phyloP scores from a whole-genome alignment of 306 rosid genomes.

The Rosa multiflora region DNA sequence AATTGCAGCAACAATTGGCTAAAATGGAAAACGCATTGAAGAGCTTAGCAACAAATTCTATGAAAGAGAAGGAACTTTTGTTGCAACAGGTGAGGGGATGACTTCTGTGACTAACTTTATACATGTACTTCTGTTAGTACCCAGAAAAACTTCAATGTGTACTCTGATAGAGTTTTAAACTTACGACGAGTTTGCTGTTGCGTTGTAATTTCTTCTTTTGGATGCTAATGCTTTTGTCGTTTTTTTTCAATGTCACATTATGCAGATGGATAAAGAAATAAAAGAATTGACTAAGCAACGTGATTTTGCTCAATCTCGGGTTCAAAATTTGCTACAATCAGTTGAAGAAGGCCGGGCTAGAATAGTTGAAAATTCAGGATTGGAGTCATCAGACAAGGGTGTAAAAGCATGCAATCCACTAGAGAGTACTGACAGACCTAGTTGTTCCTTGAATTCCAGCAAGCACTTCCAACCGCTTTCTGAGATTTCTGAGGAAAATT shows the following conservation, averaged over 20 bases:
- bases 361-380: constrained; percentile 27
- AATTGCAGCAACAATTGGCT: constrained; percentile 65
- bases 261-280: constrained; percentile 77
- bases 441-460: constrained; percentile 19
- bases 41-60: constrained; percentile 44
- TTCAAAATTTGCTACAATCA: constrained; percentile 49
- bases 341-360: constrained; percentile 38
- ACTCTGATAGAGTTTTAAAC: not conserved
- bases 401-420: constrained; percentile 8
- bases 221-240: constrained; percentile 8
- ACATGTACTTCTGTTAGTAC: not conserved
- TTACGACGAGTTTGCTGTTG: not conserved
- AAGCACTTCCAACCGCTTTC: constrained; percentile 32
- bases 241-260: constrained; percentile 19
- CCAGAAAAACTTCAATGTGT: not conserved
- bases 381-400: constrained; percentile 31
- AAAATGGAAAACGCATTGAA: constrained; percentile 65
- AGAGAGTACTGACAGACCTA: constrained; percentile 28
- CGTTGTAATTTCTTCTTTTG: not conserved
- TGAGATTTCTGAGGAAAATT: constrained; percentile 44
- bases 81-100: constrained; percentile 65
- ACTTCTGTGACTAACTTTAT: not conserved
- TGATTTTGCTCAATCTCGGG: constrained; percentile 64
- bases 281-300: constrained; percentile 68
- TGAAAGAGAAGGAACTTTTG: constrained; percentile 73